Conservation (phyloP, 345 rosid species). For the Gossypium arboreum region DNA sequence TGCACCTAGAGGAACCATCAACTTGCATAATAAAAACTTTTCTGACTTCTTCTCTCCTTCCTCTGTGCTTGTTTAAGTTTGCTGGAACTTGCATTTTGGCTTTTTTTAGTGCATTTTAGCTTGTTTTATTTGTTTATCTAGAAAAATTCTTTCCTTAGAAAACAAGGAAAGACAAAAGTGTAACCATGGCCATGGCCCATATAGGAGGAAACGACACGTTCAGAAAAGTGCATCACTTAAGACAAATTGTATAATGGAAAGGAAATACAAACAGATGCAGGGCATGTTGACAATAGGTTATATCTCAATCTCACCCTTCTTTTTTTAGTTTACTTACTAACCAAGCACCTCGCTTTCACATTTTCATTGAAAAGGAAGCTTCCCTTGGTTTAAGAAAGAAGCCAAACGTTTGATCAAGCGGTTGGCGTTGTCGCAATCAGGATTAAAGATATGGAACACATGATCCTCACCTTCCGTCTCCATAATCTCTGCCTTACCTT, state of each 20-base stretch:
- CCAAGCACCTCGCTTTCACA: not conserved
- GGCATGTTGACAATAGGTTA: not conserved
- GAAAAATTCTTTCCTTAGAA: not conserved
- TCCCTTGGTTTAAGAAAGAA: constrained; percentile 37
- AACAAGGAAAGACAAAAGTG: not conserved
- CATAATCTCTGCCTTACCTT: constrained; percentile 46
- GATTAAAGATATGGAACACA: constrained; percentile 63
- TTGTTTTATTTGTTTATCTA: too few species aligned
- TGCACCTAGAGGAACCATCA: constrained; percentile 78
- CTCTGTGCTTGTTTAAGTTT: too few species aligned
- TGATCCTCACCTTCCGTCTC: constrained; percentile 65
- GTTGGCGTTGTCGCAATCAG: constrained; percentile 42
- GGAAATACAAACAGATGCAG: not conserved
- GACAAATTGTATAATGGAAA: not conserved
- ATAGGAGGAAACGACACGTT: not conserved
- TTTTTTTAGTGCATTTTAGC: too few species aligned
- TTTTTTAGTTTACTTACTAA: not conserved
- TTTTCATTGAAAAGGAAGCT: constrained; percentile 3
- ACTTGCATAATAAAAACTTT: too few species aligned
- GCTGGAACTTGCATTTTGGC: too few species aligned
- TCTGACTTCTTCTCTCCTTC: too few species aligned
- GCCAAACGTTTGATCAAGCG: constrained; percentile 42
- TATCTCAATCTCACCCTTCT: not conserved
- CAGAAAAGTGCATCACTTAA: not conserved
- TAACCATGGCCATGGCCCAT: not conserved